Conservation (phyloP, 257 asterid species). For the Solanum dulcamara region DNA sequence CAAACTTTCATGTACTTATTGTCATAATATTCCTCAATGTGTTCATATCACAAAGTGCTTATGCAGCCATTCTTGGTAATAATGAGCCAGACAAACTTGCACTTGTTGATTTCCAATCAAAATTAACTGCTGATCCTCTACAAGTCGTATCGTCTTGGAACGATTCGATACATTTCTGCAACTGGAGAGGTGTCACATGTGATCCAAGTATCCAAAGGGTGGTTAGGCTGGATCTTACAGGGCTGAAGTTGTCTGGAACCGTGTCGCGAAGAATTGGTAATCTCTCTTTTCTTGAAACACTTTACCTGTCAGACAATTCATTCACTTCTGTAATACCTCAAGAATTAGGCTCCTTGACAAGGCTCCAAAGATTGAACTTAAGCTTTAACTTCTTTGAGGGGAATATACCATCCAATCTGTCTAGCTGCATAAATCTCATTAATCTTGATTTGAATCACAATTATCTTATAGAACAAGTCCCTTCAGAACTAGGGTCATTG, state of each 20-base stretch:
- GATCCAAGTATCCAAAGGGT: slow-evolving; percentile 10
- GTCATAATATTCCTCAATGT: background rate
- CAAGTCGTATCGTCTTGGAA: slow-evolving; percentile 26
- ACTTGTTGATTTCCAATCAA: slow-evolving; percentile 28
- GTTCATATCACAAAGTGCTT: slow-evolving; percentile 10
- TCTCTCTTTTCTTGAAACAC: slow-evolving; percentile 18
- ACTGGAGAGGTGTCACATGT: slow-evolving; percentile 38
- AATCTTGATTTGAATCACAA: background rate
- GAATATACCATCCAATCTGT: slow-evolving; percentile 16
- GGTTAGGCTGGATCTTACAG: slow-evolving; percentile 16
- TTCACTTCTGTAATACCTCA: slow-evolving; percentile 20
- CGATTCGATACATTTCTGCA: slow-evolving; percentile 15
- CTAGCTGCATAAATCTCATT: slow-evolving; percentile 12
- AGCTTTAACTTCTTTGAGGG: slow-evolving; percentile 22
- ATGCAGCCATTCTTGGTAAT: slow-evolving; percentile 9
- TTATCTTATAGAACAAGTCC: slow-evolving; percentile 9
- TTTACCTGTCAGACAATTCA: slow-evolving; percentile 28
- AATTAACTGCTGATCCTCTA: slow-evolving; percentile 26
- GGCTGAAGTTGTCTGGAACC: slow-evolving; percentile 11
- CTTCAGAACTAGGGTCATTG: slow-evolving; percentile 8
- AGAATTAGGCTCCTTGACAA: slow-evolving; percentile 22
- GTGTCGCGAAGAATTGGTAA: slow-evolving; percentile 25
- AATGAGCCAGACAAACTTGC: slow-evolving; percentile 19
- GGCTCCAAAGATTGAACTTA: slow-evolving; percentile 19
- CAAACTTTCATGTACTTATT: background rate